Conservation (phyloP, 768 basidiomycete genomes). For the Kwoniella mangroviensis region DNA sequence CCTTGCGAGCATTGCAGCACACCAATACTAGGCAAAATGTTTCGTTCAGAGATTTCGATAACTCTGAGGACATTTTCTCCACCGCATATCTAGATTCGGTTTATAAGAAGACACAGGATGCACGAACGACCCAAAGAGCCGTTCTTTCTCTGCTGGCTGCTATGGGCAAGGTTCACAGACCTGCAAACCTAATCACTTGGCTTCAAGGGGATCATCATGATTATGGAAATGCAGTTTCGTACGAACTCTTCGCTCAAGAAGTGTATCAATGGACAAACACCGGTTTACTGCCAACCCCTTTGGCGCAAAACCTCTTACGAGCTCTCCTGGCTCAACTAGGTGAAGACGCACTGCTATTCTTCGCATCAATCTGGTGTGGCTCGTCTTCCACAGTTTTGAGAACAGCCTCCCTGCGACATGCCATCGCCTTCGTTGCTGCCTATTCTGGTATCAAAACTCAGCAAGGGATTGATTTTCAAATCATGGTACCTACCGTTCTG, state of each 20-base stretch:
- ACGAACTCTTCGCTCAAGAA: slow-evolving; percentile 67
- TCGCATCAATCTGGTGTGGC: slow-evolving; percentile 70
- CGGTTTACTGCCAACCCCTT: slow-evolving; percentile 61
- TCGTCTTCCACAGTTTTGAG: slow-evolving; percentile 52
- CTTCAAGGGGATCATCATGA: slow-evolving; percentile 10
- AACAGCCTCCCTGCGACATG: slow-evolving; percentile 72
- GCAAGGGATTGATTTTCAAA: slow-evolving; percentile 60
- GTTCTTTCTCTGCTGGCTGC: slow-evolving; percentile 38
- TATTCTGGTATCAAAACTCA: slow-evolving; percentile 64
- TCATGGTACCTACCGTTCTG: slow-evolving; percentile 56
- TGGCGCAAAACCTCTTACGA: slow-evolving; percentile 68
- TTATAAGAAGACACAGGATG: slow-evolving; percentile 33
- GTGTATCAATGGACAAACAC: slow-evolving; percentile 73
- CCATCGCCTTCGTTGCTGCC: slow-evolving; percentile 78
- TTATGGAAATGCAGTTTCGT: slow-evolving; percentile 46
- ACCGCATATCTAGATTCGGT: slow-evolving; percentile 29
- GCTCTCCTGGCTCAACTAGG: slow-evolving; percentile 71
- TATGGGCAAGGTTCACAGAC: slow-evolving; percentile 34
- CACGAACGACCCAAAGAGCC: slow-evolving; percentile 36
- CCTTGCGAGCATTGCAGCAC: slow-evolving; percentile 52
- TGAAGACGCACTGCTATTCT: slow-evolving; percentile 75
- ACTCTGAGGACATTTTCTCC: slow-evolving; percentile 15
- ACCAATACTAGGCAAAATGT: slow-evolving; percentile 2
- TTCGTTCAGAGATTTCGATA: slow-evolving; percentile 13
- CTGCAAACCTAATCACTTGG: slow-evolving; percentile 30